These are phyloP conservation scores for Ceratocystis lukuohia DNA, from an alignment of 2,329 filamentous ascomycete species.

Conservation along the genomic window DNA sequence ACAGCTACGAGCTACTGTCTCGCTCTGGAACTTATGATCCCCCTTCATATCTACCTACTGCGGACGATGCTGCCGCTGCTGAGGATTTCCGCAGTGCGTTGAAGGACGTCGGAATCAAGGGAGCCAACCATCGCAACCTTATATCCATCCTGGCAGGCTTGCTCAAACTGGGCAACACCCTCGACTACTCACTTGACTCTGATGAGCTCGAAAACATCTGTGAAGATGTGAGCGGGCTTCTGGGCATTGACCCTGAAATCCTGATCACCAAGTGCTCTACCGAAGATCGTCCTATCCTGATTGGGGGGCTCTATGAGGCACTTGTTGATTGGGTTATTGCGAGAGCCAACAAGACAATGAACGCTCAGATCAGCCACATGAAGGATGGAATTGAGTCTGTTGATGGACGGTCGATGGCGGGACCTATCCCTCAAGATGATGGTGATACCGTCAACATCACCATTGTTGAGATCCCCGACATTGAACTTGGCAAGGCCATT, in stretches of 20 bases:
- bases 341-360: constrained; percentile 78
- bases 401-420: constrained; percentile 41
- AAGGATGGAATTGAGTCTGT: constrained; percentile 53
- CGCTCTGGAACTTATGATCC: constrained; percentile 75
- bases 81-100: constrained; percentile 83
- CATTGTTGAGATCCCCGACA: constrained; percentile 71
- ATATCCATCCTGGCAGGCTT: constrained; percentile 77
- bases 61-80: constrained; percentile 80
- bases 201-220: constrained; percentile 76
- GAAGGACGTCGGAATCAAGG: constrained; percentile 89
- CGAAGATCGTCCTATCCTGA: constrained; percentile 67
- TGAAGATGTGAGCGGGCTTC: constrained; percentile 74
- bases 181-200: constrained; percentile 71
- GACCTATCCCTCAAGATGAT: constrained; percentile 43
- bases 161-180: constrained; percentile 80
- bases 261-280: constrained; percentile 68
- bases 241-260: constrained; percentile 77
- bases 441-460: constrained; percentile 82
- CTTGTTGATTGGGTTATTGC: constrained; percentile 87
- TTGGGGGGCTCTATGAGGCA: constrained; percentile 81
- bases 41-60: constrained; percentile 78
- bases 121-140: constrained; percentile 64
- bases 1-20: constrained; percentile 64
- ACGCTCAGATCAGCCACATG: constrained; percentile 55
- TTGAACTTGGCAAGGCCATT: constrained; percentile 72